Percentiles rank a stretch among this genome's conserved stretches.
Evolutionary conservation across 305 asterid species (phyloP).

Genomic region (Ilex paraguariensis): DNA sequence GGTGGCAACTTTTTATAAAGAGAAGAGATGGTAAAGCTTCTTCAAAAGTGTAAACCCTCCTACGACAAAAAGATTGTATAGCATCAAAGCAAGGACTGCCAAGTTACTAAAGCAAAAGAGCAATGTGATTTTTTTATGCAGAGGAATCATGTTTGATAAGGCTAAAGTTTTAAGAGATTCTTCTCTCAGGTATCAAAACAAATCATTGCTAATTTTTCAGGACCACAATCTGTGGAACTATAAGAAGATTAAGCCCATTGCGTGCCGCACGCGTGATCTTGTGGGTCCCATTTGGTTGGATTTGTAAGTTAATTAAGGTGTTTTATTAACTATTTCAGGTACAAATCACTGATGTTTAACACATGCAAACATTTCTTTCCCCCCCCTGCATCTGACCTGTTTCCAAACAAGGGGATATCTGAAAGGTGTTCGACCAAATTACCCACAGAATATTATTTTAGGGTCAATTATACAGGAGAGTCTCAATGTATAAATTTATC

Average conservation of each 20-base stretch:
- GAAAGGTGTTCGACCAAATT: too few species aligned
- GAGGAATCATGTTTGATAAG: slow-evolving; percentile 13
- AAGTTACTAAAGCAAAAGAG: slow-evolving; percentile 13
- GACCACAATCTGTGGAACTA: slow-evolving; percentile 8
- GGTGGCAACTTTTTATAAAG: slow-evolving; percentile 15
- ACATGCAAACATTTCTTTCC: background rate
- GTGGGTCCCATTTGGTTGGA: slow-evolving; percentile 25
- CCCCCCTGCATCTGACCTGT: too few species aligned
- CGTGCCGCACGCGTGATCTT: slow-evolving; percentile 28
- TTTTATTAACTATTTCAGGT: slow-evolving; percentile 22
- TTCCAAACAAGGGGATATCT: too few species aligned
- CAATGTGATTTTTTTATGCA: background rate
- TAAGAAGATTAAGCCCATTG: slow-evolving; percentile 22
- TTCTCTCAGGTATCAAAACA: slow-evolving; percentile 12
- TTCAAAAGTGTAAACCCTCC: background rate
- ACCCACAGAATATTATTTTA: too few species aligned
- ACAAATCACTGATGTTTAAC: slow-evolving; percentile 15
- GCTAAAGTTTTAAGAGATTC: slow-evolving; percentile 18
- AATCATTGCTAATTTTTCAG: slow-evolving; percentile 21
- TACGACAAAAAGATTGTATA: slow-evolving; percentile 2
- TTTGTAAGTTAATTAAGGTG: slow-evolving; percentile 17
- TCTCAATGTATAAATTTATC: too few species aligned
- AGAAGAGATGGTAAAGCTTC: slow-evolving; percentile 16
- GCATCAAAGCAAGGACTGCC: slow-evolving; percentile 8
- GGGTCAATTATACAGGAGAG: too few species aligned